Evolutionary conservation across 1,284 basidiomycete species (phyloP), one percentile per base, ranked within the genome.

Genomic region (Cryptococcus sp.): DNA sequence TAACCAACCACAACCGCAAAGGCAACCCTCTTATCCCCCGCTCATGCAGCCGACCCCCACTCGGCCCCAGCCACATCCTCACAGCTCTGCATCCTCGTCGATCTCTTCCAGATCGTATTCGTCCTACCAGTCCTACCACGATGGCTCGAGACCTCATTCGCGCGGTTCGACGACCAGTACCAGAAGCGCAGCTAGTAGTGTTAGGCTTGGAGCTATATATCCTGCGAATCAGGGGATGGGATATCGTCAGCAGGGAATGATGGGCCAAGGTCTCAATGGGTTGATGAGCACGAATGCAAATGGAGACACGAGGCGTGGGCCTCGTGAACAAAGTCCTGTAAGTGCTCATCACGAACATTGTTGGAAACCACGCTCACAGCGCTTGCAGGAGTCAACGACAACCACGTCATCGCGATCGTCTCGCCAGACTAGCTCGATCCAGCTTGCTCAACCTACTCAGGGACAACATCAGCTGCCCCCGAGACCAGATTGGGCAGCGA

Each of bases 81-180:
- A 74, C 23, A 69, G 66, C 53, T 75, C 73, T 8, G 69, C 70
- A 0, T 72, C 74, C 7, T 73, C 70, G 10, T 74, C 72, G 13
- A 75, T 75, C 16, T 77, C 75, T 22, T 76, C 72, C 5, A 59
- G 70, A 45, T 75, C 73, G 8, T 72, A 74, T 50, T 13, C 7
- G 31, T 77, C 75, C 19, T 76, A 71, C 5, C 57, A 69, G 42
- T 75, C 73, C 5, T 72, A 74, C 50, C 73, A 73, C 53, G 74
- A 76, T 53, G 68, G 67, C 17, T 76, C 74, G 17, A 53, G 75
- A 27, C 74, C 75, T 0, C 75, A 77, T 59, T 75, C 73, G 6
- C 64, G 75, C 20, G 75, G 75, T 3, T 76, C 74, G 7, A 77
- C 73, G 0, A 75, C 75, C 2, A 75, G 73, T 38, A 76, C 71